Evolutionary conservation across 768 basidiomycete genomes (phyloP), one percentile per base, ranked within the genome.

Genomic region (Suillus clintonianus): DNA sequence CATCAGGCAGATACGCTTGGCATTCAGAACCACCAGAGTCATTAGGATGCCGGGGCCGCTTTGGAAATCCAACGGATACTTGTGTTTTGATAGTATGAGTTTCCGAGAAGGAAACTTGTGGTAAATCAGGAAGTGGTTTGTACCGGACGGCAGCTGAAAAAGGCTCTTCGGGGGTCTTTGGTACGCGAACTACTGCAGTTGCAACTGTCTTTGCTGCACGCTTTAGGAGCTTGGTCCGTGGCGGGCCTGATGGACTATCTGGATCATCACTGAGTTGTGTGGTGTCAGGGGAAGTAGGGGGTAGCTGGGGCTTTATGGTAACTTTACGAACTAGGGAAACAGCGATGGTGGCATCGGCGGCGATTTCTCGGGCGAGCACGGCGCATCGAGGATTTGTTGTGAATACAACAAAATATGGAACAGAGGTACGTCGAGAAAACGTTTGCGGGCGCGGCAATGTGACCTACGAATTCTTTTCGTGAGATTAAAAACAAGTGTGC

Each of bases 381-480:
- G 79, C 73, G 19, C 86, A 88, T 45, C 85, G 80, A 19, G 87
- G 84, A 9, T 76, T 84, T 36, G 90, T 90, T 11, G 85, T 84
- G 75, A 91, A 91, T 34, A 91, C 87, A 59, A 90, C 88, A 68
- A 86, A 91, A 69, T 86, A 91, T 14, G 89, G 85, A 64, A 92
- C 83, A n/a, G 82, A 83, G 19, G 81, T 81, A 30, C 81, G 72
- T 34, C 90, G 88, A 67, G 85, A 80, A 76, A 90, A 90, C 5
- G 82, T 83, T 14, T 85, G 79, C 17, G 84, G 81, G 30, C 82
- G 82, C 24, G 90, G 90, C 36, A 91, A 75, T 59, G 89, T 89
- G 24, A 90, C 80, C 90, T 90, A 51, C 47, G 43, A 45, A 32
- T 45, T 61, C 22, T 71, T 34, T 60, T 15, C 6, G 24, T 53